These are phyloP conservation scores for Emergomyces pasteurianus DNA, from an alignment of 2,329 filamentous ascomycete species.

Conservation along the genomic window DNA sequence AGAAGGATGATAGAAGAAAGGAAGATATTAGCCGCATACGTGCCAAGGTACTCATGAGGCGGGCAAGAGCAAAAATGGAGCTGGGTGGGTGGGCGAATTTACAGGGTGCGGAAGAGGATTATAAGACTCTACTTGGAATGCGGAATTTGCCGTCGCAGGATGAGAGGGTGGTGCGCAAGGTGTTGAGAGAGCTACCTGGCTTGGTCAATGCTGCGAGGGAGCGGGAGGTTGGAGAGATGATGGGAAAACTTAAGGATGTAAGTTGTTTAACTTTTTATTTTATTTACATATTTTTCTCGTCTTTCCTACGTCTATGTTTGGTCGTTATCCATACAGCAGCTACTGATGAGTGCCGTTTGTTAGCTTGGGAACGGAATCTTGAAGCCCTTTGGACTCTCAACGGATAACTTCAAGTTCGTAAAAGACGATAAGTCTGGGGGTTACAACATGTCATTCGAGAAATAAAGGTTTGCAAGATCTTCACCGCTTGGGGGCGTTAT, in stretches of 20 bases:
- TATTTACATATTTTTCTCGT: neutral
- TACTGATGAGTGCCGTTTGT: constrained; percentile 8
- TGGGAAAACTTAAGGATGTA: constrained; percentile 82
- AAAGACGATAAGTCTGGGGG: constrained; percentile 83
- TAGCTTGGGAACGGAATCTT: constrained; percentile 79
- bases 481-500: neutral
- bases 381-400: constrained; percentile 86
- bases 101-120: constrained; percentile 68
- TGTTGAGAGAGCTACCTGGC: constrained; percentile 54
- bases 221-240: constrained; percentile 88
- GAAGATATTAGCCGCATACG: constrained; percentile 65
- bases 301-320: neutral
- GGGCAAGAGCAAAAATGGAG: constrained; percentile 60
- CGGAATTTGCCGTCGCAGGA: constrained; percentile 55
- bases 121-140: constrained; percentile 52
- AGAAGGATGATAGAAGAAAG: constrained; percentile 34
- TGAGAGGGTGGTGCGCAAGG: constrained; percentile 52
- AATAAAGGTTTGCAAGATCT: constrained; percentile 1
- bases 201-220: constrained; percentile 68
- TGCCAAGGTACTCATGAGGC: constrained; percentile 69
- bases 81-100: constrained; percentile 68
- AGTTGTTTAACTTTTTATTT: constrained; percentile 25
- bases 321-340: neutral
- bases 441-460: constrained; percentile 80
- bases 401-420: constrained; percentile 87